Evolutionary conservation across 2,329 filamentous ascomycete species (phyloP), one percentile per base, ranked within the genome.

Genomic region (Sclerotinia trifoliorum): DNA sequence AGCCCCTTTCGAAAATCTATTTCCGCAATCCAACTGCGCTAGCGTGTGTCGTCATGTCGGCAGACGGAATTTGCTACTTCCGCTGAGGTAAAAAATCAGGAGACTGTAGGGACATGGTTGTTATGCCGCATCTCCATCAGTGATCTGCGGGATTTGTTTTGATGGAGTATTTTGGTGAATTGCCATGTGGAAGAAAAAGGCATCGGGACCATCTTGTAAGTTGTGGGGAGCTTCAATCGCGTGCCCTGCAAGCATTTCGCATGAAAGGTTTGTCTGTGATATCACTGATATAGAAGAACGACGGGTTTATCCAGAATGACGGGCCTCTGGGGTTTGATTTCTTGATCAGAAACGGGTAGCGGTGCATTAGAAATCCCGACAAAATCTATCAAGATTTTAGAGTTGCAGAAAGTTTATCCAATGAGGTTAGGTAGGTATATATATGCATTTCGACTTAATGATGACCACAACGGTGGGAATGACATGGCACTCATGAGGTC

Each of bases 1-100:
- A 39, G 58, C 44, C 58, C 58, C 56, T 54, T 29, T 35, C 13
- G 13, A 15, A 8, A 29, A 56, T 46, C 5, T 17, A 35, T 55
- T 19, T 0, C 29, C 21, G 48, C 46, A 26, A 51, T n/a, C n/a
- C 21, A 5, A 15, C 42, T 7, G 44, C 13, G 21, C 21, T 19
- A 49, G 55, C 44, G n/a, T 42, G 39, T 13, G 4, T 4, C n/a
- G 6, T 51, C 48, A 62, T 51, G 60, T 62, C 60, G 60, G 60
- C 35, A 63, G 48, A 51, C 60, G 60, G 60, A 35, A 19, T 17
- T 42, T 63, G 21, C 5, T 63, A 26, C 46, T 63, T 51, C 60
- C 60, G 54, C 5, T 21, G 10, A 35, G 19, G 2, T 39, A 2
- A 56, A 39, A 32, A 35, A 56, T 35, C 19, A 39, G 54, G 29